These are phyloP conservation scores for Arabidopsis arenosa DNA, from an alignment of 345 rosid species.

Conservation along the genomic window DNA sequence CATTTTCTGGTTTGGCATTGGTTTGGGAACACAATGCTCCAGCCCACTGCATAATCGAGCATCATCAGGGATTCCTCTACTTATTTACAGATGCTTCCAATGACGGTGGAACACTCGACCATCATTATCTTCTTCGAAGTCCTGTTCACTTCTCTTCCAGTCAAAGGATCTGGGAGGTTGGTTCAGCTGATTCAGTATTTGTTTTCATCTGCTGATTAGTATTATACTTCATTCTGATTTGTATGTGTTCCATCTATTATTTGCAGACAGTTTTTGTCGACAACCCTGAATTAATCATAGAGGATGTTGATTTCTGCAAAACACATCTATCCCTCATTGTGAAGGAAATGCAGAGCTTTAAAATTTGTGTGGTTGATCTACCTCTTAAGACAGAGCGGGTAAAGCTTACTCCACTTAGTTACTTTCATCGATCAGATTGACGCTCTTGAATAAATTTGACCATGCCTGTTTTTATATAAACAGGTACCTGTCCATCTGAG, in stretches of 20 bases:
- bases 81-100: constrained; percentile 82
- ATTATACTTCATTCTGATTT: not conserved
- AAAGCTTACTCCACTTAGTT: constrained; percentile 25
- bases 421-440: constrained; percentile 3
- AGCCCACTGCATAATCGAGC: constrained; percentile 87
- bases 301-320: constrained; percentile 90
- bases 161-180: constrained; percentile 85
- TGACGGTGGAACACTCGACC: constrained; percentile 60
- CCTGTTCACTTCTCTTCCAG: constrained; percentile 54
- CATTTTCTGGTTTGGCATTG: constrained; percentile 72
- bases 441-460: constrained; percentile 27
- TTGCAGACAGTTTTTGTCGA: constrained; percentile 67
- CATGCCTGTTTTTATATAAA: constrained; percentile 18
- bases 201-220: constrained; percentile 24
- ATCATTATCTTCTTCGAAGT: constrained; percentile 83
- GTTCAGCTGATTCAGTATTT: constrained; percentile 33
- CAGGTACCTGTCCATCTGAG: constrained; percentile 64
- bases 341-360: constrained; percentile 59
- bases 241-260: constrained; percentile 5
- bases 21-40: constrained; percentile 87
- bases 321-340: constrained; percentile 69
- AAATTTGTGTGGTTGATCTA: constrained; percentile 75
- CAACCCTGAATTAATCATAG: constrained; percentile 59
- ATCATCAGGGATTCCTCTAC: constrained; percentile 85
- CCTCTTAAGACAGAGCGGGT: constrained; percentile 71